Evolutionary conservation across 129 eudicot species (phyloP).

Genomic region (Sambucus nigra): DNA sequence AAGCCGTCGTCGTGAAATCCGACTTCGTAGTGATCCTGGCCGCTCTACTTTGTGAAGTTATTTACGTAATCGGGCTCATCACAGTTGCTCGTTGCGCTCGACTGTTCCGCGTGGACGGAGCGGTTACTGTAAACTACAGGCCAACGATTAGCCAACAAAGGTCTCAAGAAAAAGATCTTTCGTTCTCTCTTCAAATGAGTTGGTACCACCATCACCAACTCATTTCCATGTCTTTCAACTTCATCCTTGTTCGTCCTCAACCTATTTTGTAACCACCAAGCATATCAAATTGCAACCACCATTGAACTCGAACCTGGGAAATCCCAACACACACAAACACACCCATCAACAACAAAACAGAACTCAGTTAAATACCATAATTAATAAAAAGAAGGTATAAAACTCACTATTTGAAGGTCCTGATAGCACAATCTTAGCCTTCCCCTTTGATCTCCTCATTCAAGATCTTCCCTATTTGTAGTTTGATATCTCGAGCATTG

Average conservation of each 20-base stretch:
- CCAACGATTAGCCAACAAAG: too few relatives aligned
- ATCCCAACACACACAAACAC: too few relatives aligned
- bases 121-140: too few relatives aligned
- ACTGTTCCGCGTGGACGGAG: too few relatives aligned
- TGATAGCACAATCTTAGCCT: constrained; percentile 70
- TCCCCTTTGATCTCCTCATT: constrained; percentile 51
- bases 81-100: too few relatives aligned
- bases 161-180: too few relatives aligned
- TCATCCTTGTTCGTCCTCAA: constrained; percentile 25
- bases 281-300: constrained; percentile 70
- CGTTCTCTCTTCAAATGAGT: too few relatives aligned
- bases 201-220: constrained; percentile 55
- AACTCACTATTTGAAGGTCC: constrained; percentile 72
- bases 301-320: constrained; percentile 72
- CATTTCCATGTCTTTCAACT: constrained; percentile 12
- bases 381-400: not conserved
- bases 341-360: too few relatives aligned
- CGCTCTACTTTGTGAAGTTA: too few relatives aligned
- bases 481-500: constrained; percentile 27
- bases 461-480: constrained; percentile 34
- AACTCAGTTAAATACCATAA: not conserved
- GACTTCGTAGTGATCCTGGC: too few relatives aligned
- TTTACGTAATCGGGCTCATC: too few relatives aligned
- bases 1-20: too few relatives aligned
- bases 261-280: constrained; percentile 56